Percentiles rank a stretch among this genome's conserved stretches.
Evolutionary conservation across 1,284 basidiomycete species (phyloP).

Genomic region (Tranzscheliella williamsii): DNA sequence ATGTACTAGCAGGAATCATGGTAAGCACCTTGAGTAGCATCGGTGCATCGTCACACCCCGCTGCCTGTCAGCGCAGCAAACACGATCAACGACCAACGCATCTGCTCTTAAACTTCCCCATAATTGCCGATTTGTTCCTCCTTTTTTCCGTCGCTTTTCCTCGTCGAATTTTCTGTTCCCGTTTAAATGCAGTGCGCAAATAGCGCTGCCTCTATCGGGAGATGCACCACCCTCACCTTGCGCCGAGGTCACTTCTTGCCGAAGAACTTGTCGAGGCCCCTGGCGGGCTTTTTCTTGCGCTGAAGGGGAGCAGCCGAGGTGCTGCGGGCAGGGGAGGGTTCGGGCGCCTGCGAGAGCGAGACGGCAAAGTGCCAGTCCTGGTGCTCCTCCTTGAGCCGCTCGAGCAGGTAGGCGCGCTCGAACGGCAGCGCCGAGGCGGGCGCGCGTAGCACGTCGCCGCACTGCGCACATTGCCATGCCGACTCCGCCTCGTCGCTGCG

Average conservation of each 20-base stretch:
- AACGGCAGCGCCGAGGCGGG: constrained; percentile 16
- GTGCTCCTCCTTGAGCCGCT: constrained; percentile 43
- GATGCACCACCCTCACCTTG: too few species aligned
- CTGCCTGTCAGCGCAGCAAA: too few species aligned
- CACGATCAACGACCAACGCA: too few species aligned
- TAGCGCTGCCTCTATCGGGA: not conserved
- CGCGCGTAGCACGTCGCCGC: constrained; percentile 20
- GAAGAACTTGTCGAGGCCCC: not conserved
- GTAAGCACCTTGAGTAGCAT: too few species aligned
- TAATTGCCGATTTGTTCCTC: too few species aligned
- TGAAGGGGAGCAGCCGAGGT: not conserved
- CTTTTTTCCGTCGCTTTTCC: not conserved
- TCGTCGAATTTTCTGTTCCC: not conserved
- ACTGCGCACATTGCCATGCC: constrained; percentile 42
- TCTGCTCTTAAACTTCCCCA: too few species aligned
- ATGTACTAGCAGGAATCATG: too few species aligned
- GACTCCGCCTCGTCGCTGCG: too few species aligned
- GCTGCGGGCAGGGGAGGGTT: constrained; percentile 1
- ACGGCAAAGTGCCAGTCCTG: constrained; percentile 52
- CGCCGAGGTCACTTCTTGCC: not conserved
- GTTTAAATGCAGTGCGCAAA: not conserved
- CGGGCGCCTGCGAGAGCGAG: constrained; percentile 25
- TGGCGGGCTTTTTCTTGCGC: not conserved
- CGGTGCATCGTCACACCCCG: too few species aligned
- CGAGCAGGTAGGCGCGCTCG: constrained; percentile 28